Base-by-base conservation (phyloP, 176 grass and related monocot species). In the Eragrostis curvula region DNA sequence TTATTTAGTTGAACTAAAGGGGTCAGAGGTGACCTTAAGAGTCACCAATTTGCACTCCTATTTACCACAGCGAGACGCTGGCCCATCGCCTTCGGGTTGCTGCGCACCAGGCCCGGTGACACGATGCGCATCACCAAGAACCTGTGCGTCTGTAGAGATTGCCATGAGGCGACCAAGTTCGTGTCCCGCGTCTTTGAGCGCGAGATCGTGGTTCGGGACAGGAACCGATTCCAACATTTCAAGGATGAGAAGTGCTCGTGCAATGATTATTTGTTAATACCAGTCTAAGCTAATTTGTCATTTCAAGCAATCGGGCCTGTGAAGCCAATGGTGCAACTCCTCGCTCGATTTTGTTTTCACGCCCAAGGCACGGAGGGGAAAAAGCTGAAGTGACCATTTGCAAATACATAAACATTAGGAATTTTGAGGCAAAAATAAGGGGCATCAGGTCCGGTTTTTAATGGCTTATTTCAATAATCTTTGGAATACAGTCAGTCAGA, bases 1-100 rank as follows among this genome's bases (percentile, higher is more conserved):
- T n/a, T n/a, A n/a, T n/a, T n/a, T n/a, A n/a, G n/a, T n/a, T n/a
- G n/a, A n/a, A n/a, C n/a, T n/a, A n/a, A n/a, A n/a, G n/a, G n/a
- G n/a, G n/a, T n/a, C n/a, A n/a, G n/a, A n/a, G n/a, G n/a, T n/a
- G n/a, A n/a, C n/a, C n/a, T n/a, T n/a, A n/a, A n/a, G n/a, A n/a
- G n/a, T n/a, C n/a, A n/a, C n/a, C n/a, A n/a, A n/a, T n/a, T n/a
- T n/a, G n/a, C n/a, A n/a, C n/a, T n/a, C n/a, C n/a, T n/a, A n/a
- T n/a, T n/a, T n/a, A 91, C 60, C 94, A 97, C 71, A 97, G 94
- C 8, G 94, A 97, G 87, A 97, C 94, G 85, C 91, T 97, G 42
- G 94, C 94, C n/a, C 0, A 90, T 97, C 13, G 89, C 94, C 43
- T 97, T 90, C 15, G 94, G 91, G 44, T 47, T 97, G 70, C 60